These are phyloP conservation scores for Debaryomycetaceae sp. DNA, from an alignment of 1,139 yeast species.

Conservation along the genomic window DNA sequence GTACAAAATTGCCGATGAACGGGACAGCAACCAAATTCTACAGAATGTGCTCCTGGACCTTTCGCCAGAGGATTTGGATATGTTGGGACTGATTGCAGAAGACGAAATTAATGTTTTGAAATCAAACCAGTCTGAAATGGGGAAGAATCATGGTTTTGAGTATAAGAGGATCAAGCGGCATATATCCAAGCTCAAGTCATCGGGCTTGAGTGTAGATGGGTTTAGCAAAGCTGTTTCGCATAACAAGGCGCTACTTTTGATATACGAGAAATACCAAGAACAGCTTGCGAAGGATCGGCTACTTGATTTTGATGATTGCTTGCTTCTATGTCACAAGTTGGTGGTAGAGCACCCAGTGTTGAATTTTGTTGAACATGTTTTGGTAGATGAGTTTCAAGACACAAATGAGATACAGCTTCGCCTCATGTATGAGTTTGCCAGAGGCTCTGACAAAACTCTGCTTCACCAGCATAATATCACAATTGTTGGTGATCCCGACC, in stretches of 20 bases:
- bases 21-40: constrained; percentile 54
- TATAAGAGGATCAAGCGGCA: constrained; percentile 35
- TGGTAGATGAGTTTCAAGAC: constrained; percentile 95
- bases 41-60: constrained; percentile 38
- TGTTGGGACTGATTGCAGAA: constrained; percentile 16
- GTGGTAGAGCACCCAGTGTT: constrained; percentile 46
- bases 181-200: constrained; percentile 54
- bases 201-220: constrained; percentile 39
- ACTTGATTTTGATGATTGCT: constrained; percentile 83
- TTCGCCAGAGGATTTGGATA: constrained; percentile 27
- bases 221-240: constrained; percentile 16
- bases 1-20: constrained; percentile 64
- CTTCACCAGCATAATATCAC: constrained; percentile 52
- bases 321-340: constrained; percentile 53
- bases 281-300: constrained; percentile 38
- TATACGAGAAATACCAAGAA: constrained; percentile 54
- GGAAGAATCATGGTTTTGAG: constrained; percentile 29
- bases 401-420: constrained; percentile 75
- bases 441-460: constrained; percentile 24
- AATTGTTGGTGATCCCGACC: constrained; percentile 96
- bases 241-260: constrained; percentile 18
- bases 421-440: constrained; percentile 59
- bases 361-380: constrained; percentile 58
- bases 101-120: constrained; percentile 13
- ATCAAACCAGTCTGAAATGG: constrained; percentile 10